Percentiles rank a stretch among this genome's conserved stretches.
Evolutionary conservation across 2,329 filamentous ascomycete genomes (phyloP).

Genomic region (Talaromyces sp.): DNA sequence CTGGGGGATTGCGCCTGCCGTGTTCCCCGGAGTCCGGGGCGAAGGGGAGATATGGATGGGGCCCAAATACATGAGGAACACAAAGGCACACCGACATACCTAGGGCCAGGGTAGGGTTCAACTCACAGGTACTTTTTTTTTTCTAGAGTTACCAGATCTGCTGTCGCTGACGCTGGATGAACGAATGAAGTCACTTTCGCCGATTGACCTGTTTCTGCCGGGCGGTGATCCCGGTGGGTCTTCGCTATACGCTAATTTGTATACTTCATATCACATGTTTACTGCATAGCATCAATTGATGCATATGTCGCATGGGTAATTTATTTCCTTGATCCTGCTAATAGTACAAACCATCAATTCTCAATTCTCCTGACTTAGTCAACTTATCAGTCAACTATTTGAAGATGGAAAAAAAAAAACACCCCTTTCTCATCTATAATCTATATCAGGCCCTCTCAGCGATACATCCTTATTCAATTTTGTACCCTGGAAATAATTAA

Average conservation of each 20-base stretch:
- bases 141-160: slow-evolving; percentile 15
- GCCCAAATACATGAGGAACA: slow-evolving; percentile 6
- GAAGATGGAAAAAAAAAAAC: too few species aligned
- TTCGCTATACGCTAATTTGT: neutral
- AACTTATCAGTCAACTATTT: too few species aligned
- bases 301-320: too few species aligned
- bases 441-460: too few species aligned
- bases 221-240: slow-evolving; percentile 16
- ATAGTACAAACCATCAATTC: too few species aligned
- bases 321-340: too few species aligned
- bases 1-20: slow-evolving; percentile 18
- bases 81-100: slow-evolving; percentile 1
- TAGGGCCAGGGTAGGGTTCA: slow-evolving; percentile 1
- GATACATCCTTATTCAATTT: too few species aligned
- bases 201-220: slow-evolving; percentile 23
- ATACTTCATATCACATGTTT: too few species aligned
- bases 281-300: too few species aligned
- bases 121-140: slow-evolving; percentile 25
- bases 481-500: too few species aligned
- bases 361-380: too few species aligned
- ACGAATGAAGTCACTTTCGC: slow-evolving; percentile 25
- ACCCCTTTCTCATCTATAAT: too few species aligned
- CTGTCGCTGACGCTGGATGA: slow-evolving; percentile 23
- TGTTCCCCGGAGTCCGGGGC: slow-evolving; percentile 13
- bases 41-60: neutral